A percentile compares a stretch with the other conserved stretches of the same genome.
Conservation (phyloP, 148 eudicot genomes). For the Chenopodium berlandieri region DNA sequence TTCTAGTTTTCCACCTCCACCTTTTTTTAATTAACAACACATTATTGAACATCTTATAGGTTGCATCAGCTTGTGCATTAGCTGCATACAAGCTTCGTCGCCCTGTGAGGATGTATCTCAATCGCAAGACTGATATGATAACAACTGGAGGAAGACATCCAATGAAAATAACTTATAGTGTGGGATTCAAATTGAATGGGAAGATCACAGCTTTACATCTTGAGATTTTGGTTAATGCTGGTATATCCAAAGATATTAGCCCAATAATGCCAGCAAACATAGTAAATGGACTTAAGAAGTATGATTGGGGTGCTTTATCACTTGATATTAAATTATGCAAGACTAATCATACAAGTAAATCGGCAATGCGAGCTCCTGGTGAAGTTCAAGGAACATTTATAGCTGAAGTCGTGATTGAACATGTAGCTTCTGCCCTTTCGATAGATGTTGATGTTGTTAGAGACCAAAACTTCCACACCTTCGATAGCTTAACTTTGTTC, state of each 20-base stretch:
- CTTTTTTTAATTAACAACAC: background rate
- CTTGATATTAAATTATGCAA: conserved; percentile 76
- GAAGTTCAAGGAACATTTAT: conserved; percentile 74
- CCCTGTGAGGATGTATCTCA: conserved; percentile 71
- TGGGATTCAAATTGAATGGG: conserved; percentile 86
- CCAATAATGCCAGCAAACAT: conserved; percentile 53
- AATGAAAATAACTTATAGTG: conserved; percentile 74
- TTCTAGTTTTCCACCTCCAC: background rate
- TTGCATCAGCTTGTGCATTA: conserved; percentile 84
- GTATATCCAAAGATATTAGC: conserved; percentile 54
- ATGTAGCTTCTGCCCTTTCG: conserved; percentile 64
- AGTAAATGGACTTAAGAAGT: conserved; percentile 52
- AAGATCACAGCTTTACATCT: conserved; percentile 84
- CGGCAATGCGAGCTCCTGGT: conserved; percentile 93
- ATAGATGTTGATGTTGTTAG: conserved; percentile 69
- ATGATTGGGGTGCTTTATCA: conserved; percentile 88
- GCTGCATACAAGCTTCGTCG: conserved; percentile 74
- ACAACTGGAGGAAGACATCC: conserved; percentile 97
- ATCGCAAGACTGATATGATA: conserved; percentile 89
- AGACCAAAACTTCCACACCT: conserved; percentile 57
- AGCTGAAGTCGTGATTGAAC: conserved; percentile 83
- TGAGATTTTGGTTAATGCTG: conserved; percentile 58
- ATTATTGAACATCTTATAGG: conserved; percentile 33
- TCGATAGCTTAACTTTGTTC: conserved; percentile 55
- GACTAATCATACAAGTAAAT: conserved; percentile 66